phyloP scores from a whole-genome alignment of 169 alveolate genomes.

The Plasmodium fragile region DNA sequence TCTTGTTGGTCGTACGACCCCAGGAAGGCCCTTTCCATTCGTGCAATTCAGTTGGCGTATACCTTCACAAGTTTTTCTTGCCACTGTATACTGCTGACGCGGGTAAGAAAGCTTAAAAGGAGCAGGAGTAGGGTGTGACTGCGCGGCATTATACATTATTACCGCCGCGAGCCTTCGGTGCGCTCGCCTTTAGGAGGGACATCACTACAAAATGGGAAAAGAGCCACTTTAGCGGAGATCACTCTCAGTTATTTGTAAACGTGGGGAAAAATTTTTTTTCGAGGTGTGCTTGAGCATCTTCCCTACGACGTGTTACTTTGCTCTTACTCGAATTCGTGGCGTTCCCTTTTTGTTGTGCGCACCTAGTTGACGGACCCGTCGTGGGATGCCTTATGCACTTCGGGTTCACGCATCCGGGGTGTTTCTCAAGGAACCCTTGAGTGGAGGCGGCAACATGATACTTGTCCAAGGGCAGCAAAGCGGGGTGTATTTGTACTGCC shows the following conservation, averaged over 20 bases:
- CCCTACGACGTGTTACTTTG: neutral
- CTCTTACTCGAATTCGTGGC: neutral
- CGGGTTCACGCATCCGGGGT: neutral
- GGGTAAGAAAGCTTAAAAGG: neutral
- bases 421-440: neutral
- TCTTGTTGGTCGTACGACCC: neutral
- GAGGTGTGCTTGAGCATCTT: neutral
- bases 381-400: neutral
- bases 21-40: neutral
- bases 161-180: neutral
- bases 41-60: neutral
- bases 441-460: neutral
- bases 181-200: neutral
- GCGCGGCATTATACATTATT: constrained; percentile 19
- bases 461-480: neutral
- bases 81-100: constrained; percentile 8
- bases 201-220: neutral
- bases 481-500: neutral
- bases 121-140: neutral
- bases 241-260: neutral
- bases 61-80: constrained; percentile 19
- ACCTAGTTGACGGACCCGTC: neutral
- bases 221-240: neutral
- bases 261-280: neutral
- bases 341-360: neutral